A percentile compares a stretch with the other conserved stretches of the same genome.
phyloP scores from a whole-genome alignment of 495 filamentous ascomycete species.

The Alectoria sarmentosa region DNA sequence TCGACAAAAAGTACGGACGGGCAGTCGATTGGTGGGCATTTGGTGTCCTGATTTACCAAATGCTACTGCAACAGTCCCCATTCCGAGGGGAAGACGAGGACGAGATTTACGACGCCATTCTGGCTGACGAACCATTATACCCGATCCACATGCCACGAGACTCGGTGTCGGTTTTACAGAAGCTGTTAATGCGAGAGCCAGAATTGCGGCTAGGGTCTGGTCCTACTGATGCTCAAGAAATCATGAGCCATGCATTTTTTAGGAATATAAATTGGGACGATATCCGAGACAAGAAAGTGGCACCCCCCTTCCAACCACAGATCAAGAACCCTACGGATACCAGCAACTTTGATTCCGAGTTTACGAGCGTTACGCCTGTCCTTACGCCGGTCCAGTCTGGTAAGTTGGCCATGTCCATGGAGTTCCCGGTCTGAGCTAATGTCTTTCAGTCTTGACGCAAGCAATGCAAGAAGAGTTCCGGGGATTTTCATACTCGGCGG shows the following conservation, averaged over 20 bases:
- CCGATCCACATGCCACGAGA: constrained; percentile 99
- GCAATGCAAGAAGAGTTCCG: constrained; percentile 99
- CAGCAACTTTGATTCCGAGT: constrained; percentile 98
- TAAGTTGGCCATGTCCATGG: constrained; percentile 41
- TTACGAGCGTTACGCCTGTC: constrained; percentile 97
- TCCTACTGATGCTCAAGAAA: constrained; percentile 95
- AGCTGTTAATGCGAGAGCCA: constrained; percentile 91
- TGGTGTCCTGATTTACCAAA: constrained; percentile 98
- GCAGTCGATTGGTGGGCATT: constrained; percentile 99
- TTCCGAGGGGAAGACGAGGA: constrained; percentile 99
- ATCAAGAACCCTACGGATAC: constrained; percentile 93
- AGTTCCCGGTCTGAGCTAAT: constrained; percentile 17
- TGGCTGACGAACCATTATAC: constrained; percentile 95
- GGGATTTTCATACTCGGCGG: constrained; percentile 91
- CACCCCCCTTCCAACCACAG: constrained; percentile 79
- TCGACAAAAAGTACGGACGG: constrained; percentile 97
- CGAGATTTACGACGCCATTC: constrained; percentile 98
- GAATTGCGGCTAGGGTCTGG: constrained; percentile 88
- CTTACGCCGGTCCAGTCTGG: constrained; percentile 95
- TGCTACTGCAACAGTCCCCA: constrained; percentile 97
- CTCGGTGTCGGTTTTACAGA: constrained; percentile 95
- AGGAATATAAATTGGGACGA: constrained; percentile 97
- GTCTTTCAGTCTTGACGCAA: constrained; percentile 77
- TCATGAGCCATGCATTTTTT: constrained; percentile 99
- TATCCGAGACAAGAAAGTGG: constrained; percentile 87